These are phyloP conservation scores for Cladosporium phlei DNA, from an alignment of 2,329 filamentous ascomycete species.

Conservation along the genomic window DNA sequence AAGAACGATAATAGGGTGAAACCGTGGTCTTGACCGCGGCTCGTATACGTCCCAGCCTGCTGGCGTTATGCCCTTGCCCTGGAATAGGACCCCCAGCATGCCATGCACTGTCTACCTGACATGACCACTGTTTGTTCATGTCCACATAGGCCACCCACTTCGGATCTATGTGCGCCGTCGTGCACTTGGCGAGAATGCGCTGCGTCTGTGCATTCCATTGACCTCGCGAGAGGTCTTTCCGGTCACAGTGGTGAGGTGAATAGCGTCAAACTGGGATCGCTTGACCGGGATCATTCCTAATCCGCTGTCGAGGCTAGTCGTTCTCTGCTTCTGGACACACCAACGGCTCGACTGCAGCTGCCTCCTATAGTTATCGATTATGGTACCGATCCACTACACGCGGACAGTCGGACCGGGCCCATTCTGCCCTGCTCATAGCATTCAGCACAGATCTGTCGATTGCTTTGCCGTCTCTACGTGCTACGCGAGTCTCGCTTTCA, in stretches of 20 bases:
- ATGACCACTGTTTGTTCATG: neutral
- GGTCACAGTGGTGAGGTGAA: too few relatives aligned
- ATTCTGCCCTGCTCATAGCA: neutral
- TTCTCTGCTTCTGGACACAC: slow-evolving; percentile 1
- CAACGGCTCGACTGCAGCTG: slow-evolving; percentile 8
- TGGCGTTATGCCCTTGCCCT: neutral
- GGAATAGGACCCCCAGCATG: too few relatives aligned
- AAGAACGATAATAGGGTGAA: neutral
- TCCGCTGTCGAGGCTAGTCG: slow-evolving; percentile 1
- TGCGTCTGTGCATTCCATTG: neutral
- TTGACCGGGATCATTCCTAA: slow-evolving; percentile 10
- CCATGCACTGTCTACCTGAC: too few relatives aligned
- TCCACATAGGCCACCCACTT: neutral
- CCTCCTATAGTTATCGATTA: neutral
- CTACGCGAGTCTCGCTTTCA: slow-evolving; percentile 7
- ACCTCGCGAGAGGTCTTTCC: too few relatives aligned
- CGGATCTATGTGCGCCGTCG: neutral
- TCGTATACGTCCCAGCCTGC: neutral
- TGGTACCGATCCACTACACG: neutral
- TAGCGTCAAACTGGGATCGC: neutral
- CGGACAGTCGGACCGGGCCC: slow-evolving; percentile 5
- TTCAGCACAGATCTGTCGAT: slow-evolving; percentile 1
- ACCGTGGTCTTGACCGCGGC: neutral
- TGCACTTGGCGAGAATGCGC: slow-evolving; percentile 6
- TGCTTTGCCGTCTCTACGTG: neutral